Base-by-base conservation (phyloP, 495 filamentous ascomycete genomes). In the Aspergillus sparsus region DNA sequence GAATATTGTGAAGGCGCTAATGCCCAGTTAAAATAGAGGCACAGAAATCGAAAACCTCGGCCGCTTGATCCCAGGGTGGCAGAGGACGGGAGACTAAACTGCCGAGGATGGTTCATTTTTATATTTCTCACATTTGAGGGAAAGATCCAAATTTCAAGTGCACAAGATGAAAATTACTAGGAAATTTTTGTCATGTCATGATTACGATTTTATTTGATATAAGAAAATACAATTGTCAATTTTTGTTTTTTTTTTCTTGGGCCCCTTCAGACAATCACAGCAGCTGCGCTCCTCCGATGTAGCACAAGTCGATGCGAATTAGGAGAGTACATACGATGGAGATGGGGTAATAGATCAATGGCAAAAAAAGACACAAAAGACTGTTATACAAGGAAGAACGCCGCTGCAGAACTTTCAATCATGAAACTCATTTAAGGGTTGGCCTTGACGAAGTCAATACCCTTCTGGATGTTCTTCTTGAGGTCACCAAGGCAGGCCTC, bases 401-500 rank as follows among this genome's bases (percentile, higher is more conserved):
- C 36, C 49, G 67, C 64, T 66, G 64, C 61, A 57, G 63, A 60
- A 50, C 39, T 44, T 62, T 54, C 35, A 60, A 65, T 68, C 67
- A 61, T 42, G 53, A 54, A 60, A 42, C 34, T 33, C 55, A 73
- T 76, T 82, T 84, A 88, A 66, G 87, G 86, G 78, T 89, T 91
- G 71, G 79, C 66, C 74, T 85, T 85, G 68, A 85, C 87, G 66
- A 86, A 90, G 65, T 87, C 79, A 69, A 87, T 80, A 75, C 82
- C 88, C 85, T 91, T 91, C 70, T 82, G 70, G 75, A 91, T 91
- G 79, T 91, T 91, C 78, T 90, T 91, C 84, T 92, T 92, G 74
- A 98, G 83, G 81, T 98, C 94, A 64, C 67, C 77, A 61, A 97
- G 79, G 82, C 84, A 88, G 64, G 85, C 88, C 71, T 93, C 89